A percentile compares a stretch with the other conserved stretches of the same genome.
Conservation (phyloP, 1,284 basidiomycete species). For the Moniliophthora roreri region DNA sequence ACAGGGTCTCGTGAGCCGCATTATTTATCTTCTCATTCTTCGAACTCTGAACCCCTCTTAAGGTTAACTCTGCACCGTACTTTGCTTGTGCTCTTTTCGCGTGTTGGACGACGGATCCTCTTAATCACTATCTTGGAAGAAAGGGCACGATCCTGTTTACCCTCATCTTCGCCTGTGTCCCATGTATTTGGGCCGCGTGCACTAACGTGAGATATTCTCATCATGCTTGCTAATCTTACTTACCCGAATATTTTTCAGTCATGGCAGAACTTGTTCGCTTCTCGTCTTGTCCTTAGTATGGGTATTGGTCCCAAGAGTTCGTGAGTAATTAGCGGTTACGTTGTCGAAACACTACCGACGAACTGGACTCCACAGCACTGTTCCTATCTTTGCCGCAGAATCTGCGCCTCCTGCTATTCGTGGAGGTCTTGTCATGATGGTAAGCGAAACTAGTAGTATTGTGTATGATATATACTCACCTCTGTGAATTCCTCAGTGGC, state of each 20-base stretch:
- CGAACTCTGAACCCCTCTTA: background rate
- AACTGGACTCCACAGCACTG: slow-evolving; percentile 38
- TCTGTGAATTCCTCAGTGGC: background rate
- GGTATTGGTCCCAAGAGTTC: slow-evolving; percentile 59
- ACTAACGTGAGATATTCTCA: slow-evolving; percentile 38
- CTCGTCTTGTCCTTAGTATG: slow-evolving; percentile 64
- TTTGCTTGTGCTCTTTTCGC: slow-evolving; percentile 50
- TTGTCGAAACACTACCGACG: no score
- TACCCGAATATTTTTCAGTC: background rate
- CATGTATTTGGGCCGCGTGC: slow-evolving; percentile 62
- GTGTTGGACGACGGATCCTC: slow-evolving; percentile 68
- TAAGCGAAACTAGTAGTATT: slow-evolving; percentile 34
- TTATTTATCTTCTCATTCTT: background rate
- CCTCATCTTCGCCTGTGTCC: slow-evolving; percentile 51
- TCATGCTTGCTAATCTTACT: background rate
- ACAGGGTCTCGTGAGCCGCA: slow-evolving; percentile 45
- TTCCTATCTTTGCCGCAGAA: slow-evolving; percentile 51
- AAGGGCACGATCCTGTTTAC: slow-evolving; percentile 71
- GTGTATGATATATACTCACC: background rate
- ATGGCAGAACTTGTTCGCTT: slow-evolving; percentile 66
- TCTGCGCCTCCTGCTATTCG: slow-evolving; percentile 71
- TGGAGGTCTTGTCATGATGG: slow-evolving; percentile 79
- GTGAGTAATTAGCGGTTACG: background rate
- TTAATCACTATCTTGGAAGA: slow-evolving; percentile 66
- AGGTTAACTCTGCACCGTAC: slow-evolving; percentile 67